Conservation (phyloP, 495 filamentous ascomycete species). For the Rostrohypoxylon terebratum region DNA sequence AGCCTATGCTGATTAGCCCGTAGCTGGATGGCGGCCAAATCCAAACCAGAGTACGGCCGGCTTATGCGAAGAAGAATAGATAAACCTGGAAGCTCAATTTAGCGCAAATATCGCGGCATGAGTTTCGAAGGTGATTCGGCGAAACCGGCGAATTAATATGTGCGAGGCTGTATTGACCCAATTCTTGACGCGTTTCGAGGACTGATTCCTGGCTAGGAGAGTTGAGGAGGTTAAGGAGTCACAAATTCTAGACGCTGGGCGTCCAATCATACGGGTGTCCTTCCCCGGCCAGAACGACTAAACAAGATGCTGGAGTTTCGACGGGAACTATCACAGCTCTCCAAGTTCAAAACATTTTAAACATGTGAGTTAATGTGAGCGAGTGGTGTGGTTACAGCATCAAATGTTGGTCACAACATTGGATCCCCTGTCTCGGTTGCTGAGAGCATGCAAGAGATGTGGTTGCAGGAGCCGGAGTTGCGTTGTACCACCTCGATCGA, state of each 20-base stretch:
- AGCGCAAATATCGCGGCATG: slow-evolving; percentile 36
- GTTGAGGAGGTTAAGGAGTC: slow-evolving; percentile 20
- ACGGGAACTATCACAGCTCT: slow-evolving; percentile 22
- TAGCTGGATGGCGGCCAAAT: slow-evolving; percentile 34
- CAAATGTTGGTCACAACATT: slow-evolving; percentile 46
- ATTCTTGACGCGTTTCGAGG: slow-evolving; percentile 27
- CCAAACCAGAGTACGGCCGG: slow-evolving; percentile 36
- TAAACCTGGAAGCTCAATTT: slow-evolving; percentile 43
- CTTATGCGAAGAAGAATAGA: slow-evolving; percentile 43
- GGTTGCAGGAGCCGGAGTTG: slow-evolving; percentile 46
- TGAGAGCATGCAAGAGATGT: slow-evolving; percentile 43
- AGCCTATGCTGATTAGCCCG: slow-evolving; percentile 42
- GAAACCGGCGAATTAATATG: slow-evolving; percentile 46
- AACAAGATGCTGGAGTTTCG: slow-evolving; percentile 20
- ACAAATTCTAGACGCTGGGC: slow-evolving; percentile 30
- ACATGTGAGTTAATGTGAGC: slow-evolving; percentile 32
- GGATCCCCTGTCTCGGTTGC: slow-evolving; percentile 44
- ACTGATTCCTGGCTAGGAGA: slow-evolving; percentile 28
- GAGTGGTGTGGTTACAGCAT: slow-evolving; percentile 43
- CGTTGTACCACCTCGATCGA: slow-evolving; percentile 47
- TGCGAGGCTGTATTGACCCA: slow-evolving; percentile 46
- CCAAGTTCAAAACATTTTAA: not conserved
- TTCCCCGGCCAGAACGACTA: slow-evolving; percentile 38
- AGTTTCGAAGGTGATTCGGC: slow-evolving; percentile 41
- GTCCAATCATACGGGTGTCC: slow-evolving; percentile 43